Percentiles rank a stretch among this genome's conserved stretches.
These are phyloP conservation scores for Talinum fruticosum DNA, from an alignment of 148 eudicot species.

Conservation along the genomic window DNA sequence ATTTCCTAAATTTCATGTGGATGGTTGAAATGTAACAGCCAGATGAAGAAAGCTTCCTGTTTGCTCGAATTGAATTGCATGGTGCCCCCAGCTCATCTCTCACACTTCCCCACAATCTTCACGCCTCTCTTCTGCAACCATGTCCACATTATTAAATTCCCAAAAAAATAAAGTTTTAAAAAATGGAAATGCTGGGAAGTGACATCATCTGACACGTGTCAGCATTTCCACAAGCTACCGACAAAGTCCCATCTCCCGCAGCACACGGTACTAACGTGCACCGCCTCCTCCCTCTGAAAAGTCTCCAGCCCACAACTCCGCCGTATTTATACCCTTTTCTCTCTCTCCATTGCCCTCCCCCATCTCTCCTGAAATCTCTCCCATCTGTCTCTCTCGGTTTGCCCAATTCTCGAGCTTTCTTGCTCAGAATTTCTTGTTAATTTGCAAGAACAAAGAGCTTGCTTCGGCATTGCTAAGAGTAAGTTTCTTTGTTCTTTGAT, in stretches of 20 bases:
- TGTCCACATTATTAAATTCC: neutral
- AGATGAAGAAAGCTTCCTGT: neutral
- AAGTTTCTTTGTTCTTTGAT: constrained; percentile 13
- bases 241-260: neutral
- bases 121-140: neutral
- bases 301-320: too few relatives aligned
- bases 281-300: neutral
- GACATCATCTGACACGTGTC: neutral
- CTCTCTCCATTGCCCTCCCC: neutral
- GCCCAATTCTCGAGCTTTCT: constrained; percentile 12
- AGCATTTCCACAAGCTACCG: neutral
- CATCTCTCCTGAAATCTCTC: neutral
- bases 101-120: neutral
- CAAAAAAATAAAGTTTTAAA: neutral
- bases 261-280: neutral
- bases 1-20: neutral
- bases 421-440: neutral
- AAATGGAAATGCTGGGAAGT: neutral
- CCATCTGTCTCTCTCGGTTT: neutral
- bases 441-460: neutral
- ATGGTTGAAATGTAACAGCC: neutral
- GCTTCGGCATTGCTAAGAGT: neutral
- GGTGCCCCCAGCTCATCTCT: neutral
- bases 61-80: neutral
- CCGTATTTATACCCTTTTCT: neutral